Evolutionary conservation across 345 rosid genomes (phyloP).

Genomic region (Eucalyptus albens): DNA sequence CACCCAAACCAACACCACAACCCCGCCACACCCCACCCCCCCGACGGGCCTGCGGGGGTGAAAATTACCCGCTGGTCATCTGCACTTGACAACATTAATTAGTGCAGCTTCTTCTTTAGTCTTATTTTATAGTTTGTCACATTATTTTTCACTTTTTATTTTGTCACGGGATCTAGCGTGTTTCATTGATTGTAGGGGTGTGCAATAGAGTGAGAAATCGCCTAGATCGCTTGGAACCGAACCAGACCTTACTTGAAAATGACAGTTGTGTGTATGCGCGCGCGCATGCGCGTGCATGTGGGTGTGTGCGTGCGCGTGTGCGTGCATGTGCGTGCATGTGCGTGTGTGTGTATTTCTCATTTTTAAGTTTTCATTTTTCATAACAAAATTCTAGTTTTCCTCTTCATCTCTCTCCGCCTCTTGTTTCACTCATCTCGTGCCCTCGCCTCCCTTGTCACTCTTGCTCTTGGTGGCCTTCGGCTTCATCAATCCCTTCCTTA

Average conservation of each 20-base stretch:
- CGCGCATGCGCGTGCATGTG: too few species aligned
- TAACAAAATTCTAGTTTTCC: too few species aligned
- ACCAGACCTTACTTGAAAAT: accelerated
- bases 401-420: not conserved
- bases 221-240: accelerated
- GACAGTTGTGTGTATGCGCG: accelerated
- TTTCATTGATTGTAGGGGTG: not conserved
- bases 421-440: not conserved
- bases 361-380: too few species aligned
- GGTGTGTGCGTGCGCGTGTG: accelerated
- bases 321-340: accelerated
- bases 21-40: too few species aligned
- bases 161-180: not conserved
- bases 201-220: too few species aligned
- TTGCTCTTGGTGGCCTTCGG: not conserved
- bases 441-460: not conserved
- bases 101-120: not conserved
- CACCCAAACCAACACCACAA: too few species aligned
- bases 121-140: not conserved
- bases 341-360: too few species aligned
- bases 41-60: not conserved
- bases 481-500: not conserved
- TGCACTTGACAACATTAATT: not conserved
- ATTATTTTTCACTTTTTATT: not conserved
- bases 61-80: not conserved